Base-by-base conservation (phyloP, 2,329 filamentous ascomycete genomes). In the Biscogniauxia mediterranea region DNA sequence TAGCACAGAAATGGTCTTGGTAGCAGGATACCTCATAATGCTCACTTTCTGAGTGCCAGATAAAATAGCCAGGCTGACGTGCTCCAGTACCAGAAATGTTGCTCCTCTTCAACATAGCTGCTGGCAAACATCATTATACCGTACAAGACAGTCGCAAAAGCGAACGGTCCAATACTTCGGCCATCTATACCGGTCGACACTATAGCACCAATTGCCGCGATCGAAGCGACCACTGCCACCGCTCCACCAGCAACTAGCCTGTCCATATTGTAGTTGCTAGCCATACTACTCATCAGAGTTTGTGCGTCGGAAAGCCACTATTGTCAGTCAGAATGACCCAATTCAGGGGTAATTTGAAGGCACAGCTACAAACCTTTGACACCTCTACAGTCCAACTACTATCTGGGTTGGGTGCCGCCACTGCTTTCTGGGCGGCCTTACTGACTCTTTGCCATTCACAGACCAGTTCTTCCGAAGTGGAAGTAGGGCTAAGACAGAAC, bases 1-100 rank as follows among this genome's bases (percentile, higher is more conserved):
- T 60, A 65, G 55, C 42, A 19, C 1, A 50, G 38, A 25, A 8
- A 3, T 13, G n/a, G 54, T 28, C 11, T 15, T 17, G 5, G 58
- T 54, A 25, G n/a, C 28, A 3, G 59, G 17, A 52, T 58, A 54
- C 23, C 23, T 23, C 23, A 32, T 20, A n/a, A 21, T 38, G 17
- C 57, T 60, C 64, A 77, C 70, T 78, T 76, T 66, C 79, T 82
- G 51, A 84, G 65, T 32, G 79, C 80, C 13, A 89, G 76, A 28
- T 81, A 78, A 1, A 80, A 76, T 32, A 90, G 72, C 91, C 91
- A 96, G 6, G 86, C 84, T 0, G 89, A 88, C 0, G 89, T 85
- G 1, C 86, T 78, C 93, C 94, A 98, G 77, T 99, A 98, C 95
- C 95, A 99, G 74, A 97, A 97, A 68, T 98, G 92, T 55, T 99